A percentile compares a stretch with the other conserved stretches of the same genome.
Conservation (phyloP, 2,329 filamentous ascomycete genomes). For the Sclerotiophoma versabilis region DNA sequence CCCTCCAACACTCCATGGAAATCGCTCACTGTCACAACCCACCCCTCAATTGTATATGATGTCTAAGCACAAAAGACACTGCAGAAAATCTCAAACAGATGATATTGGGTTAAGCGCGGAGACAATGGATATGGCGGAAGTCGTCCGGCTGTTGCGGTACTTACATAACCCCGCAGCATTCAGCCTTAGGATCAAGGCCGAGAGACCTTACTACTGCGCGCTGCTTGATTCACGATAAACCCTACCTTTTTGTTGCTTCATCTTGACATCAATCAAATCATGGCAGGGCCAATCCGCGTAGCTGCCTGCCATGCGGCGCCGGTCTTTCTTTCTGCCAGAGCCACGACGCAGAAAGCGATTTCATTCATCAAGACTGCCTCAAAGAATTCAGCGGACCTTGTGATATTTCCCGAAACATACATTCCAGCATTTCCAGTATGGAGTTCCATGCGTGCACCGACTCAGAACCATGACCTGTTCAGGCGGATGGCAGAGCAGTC, state of each 20-base stretch:
- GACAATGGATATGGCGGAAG: background rate
- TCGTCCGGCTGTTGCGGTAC: background rate
- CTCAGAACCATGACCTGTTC: constrained; percentile 61
- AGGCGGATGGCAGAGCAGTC: constrained; percentile 54
- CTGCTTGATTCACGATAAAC: background rate
- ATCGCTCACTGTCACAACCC: background rate
- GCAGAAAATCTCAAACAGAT: background rate
- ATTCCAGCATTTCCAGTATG: constrained; percentile 63
- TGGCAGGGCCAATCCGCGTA: constrained; percentile 27
- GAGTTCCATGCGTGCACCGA: constrained; percentile 57
- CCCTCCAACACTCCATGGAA: background rate
- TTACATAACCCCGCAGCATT: background rate
- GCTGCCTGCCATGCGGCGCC: constrained; percentile 48
- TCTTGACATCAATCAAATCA: background rate
- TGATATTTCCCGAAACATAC: constrained; percentile 63
- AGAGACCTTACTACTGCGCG: background rate
- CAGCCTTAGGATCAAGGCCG: background rate
- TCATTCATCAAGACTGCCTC: constrained; percentile 56
- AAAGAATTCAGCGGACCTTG: constrained; percentile 54
- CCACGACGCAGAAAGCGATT: constrained; percentile 58
- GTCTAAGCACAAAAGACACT: too few species aligned
- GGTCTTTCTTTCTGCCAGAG: constrained; percentile 56
- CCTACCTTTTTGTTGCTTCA: background rate
- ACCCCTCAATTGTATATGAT: too few species aligned
- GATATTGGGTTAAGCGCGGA: background rate